These are phyloP conservation scores for Globisporangium yorkense DNA, from an alignment of 352 stramenopile species.

Conservation along the genomic window DNA sequence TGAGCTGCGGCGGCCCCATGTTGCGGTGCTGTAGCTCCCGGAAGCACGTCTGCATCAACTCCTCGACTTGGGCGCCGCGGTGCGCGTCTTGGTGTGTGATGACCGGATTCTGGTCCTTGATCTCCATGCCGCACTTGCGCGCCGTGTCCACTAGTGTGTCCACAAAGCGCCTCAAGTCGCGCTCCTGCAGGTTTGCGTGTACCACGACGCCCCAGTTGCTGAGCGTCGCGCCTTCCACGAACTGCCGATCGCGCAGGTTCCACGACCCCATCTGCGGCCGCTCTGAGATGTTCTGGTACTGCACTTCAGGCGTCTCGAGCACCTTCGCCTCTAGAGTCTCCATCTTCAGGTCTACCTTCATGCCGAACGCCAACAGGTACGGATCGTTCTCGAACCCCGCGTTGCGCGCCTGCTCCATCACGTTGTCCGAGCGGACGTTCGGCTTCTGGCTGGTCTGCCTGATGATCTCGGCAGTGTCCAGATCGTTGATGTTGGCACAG, in stretches of 20 bases:
- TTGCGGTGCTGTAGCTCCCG: conserved; percentile 33
- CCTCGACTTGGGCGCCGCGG: conserved; percentile 35
- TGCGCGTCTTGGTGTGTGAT: conserved; percentile 34
- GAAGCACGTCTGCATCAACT: conserved; percentile 56
- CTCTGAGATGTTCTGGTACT: conserved; percentile 59
- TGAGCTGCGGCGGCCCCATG: conserved; percentile 33
- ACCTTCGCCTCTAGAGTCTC: conserved; percentile 40
- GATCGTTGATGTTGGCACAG: conserved; percentile 68
- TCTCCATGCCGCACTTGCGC: conserved; percentile 29
- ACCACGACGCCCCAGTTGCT: conserved; percentile 60
- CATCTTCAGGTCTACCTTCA: conserved; percentile 49
- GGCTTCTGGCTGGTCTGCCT: conserved; percentile 49
- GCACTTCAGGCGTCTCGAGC: conserved; percentile 53
- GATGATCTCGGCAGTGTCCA: conserved; percentile 83
- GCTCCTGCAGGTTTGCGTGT: conserved; percentile 24
- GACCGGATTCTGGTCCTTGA: conserved; percentile 30
- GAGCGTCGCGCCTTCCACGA: conserved; percentile 45
- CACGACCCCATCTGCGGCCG: conserved; percentile 53
- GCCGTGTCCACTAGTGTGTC: conserved; percentile 27
- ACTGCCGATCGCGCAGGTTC: conserved; percentile 73
- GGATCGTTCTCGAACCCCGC: conserved; percentile 72
- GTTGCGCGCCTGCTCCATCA: conserved; percentile 53
- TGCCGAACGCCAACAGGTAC: conserved; percentile 52
- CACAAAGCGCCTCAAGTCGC: conserved; percentile 41
- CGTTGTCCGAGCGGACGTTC: conserved; percentile 35